Evolutionary conservation across 1,139 yeast species (phyloP), one percentile per base, ranked within the genome.

Genomic region (Geotrichum klebahnii): DNA sequence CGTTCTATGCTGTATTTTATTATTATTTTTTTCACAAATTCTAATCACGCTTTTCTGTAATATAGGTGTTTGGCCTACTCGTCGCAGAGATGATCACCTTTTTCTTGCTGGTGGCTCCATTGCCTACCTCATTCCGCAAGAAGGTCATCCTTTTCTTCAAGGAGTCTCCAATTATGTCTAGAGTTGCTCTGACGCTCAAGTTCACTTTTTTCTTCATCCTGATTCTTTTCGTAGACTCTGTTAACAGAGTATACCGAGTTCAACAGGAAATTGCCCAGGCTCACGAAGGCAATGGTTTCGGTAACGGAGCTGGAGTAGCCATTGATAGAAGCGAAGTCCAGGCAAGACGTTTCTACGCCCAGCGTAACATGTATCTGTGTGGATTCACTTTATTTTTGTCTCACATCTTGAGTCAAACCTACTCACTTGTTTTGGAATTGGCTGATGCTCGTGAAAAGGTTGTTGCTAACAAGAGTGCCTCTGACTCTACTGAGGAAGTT

Each of bases 321-420:
- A 55, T 60, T 10, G 90, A 85, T 61, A 75, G 95, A 52, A 72
- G 88, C 8, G 96, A 88, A 61, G 74, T 84, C 55, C 94, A 84
- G 67, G 90, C 97, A 22, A 80, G 97, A 68, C 78, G 90, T 64
- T 94, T 94, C 69, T 89, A 90, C 65, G 89, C 97, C 19, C 98
- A 94, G 73, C 82, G 99, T 72, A 94, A 94, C 74, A 82, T 90
- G 85, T 94, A 94, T 64, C 77, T 94, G 54, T 89, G 97, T 61
- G 99, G 99, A 1, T 89, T 90, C 70, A 90, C 97, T 1, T 76
- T 94, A 67, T 94, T 94, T 67, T 74, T 92, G 64, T 86, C 96
- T 1, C 75, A 89, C 63, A 84, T 89, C 53, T 80, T 90, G 60
- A 82, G 84, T 62, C 79, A 97, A 71, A 89, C 96, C 14, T 88